Evolutionary conservation across 2,329 filamentous ascomycete genomes (phyloP), one percentile per base, ranked within the genome.

Genomic region (Neofusicoccum laricinum): DNA sequence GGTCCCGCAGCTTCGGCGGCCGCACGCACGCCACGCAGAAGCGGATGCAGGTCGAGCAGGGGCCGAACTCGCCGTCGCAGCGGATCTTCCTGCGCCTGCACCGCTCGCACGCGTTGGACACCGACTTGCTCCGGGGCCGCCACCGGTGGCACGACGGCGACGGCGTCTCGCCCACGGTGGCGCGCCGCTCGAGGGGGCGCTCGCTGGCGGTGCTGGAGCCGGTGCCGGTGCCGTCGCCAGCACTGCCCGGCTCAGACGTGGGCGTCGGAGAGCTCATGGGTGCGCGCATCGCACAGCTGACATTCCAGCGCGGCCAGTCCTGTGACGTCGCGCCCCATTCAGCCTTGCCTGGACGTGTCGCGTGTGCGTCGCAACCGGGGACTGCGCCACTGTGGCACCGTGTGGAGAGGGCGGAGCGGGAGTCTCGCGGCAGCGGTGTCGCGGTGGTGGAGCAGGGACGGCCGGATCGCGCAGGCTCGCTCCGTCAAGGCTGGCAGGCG

Each of bases 61-160:
- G 75, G 21, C 55, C 55, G n/a, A 72, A 75, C 51, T 75, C 71
- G 51, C 75, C 75, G 57, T 76, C 75, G 61, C 75, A 76, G 38
- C 72, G 69, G 21, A 76, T 76, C 67, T 76, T 76, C 61, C 75
- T 67, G 34, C 75, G 68, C 32, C 75, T 68, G 65, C 75, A 76
- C 19, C 75, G 67, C 66, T 76, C 75, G 65, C 75, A 76, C 15
- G 75, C 75, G 64, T 76, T 76, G 46, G 74, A 75, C 10, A 76
- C 75, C 6, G 74, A 75, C 68, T 76, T 76, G 38, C 73, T 65
- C 30, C 75, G 64, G 1, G 75, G 72, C 38, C 75, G 73, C 75
- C 75, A 76, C 3, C 55, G 55, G 6, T 59, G 41, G 1, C 12
- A 34, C 5, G 55, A 36, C 12, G 55, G 12, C 7, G 53, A 58